phyloP scores from a whole-genome alignment of 768 basidiomycete genomes.

The Mrakia gelida region DNA sequence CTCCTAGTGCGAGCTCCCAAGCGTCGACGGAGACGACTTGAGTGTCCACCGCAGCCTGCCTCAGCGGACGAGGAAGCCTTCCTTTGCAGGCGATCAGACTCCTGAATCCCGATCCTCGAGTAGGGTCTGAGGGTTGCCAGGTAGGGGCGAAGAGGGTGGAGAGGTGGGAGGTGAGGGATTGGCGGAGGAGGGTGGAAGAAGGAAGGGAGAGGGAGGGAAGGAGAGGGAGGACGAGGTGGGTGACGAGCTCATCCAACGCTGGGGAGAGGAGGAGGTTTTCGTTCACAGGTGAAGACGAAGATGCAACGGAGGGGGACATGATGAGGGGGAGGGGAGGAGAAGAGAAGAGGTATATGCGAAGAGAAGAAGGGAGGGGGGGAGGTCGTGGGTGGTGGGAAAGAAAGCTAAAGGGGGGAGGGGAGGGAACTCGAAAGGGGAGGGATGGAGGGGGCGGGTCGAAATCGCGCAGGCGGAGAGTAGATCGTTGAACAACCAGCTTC shows the following conservation, averaged over 20 bases:
- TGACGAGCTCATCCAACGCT: constrained; percentile 11
- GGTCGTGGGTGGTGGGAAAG: neutral
- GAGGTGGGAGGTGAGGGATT: constrained; percentile 5
- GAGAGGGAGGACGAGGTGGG: constrained; percentile 23
- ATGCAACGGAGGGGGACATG: constrained; percentile 1
- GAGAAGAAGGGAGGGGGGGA: neutral
- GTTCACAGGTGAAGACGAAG: neutral
- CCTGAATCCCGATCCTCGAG: constrained; percentile 40
- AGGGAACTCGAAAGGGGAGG: no score
- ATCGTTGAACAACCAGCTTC: neutral
- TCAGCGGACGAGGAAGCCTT: constrained; percentile 38
- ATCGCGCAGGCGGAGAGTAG: no score
- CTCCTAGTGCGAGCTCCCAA: constrained; percentile 39
- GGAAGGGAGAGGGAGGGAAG: neutral
- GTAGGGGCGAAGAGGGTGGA: constrained; percentile 31
- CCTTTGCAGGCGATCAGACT: constrained; percentile 40
- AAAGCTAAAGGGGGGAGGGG: neutral
- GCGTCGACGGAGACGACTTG: constrained; percentile 34
- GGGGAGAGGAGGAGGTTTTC: neutral
- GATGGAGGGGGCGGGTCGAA: no score
- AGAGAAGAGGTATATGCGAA: neutral
- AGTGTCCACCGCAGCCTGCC: constrained; percentile 34
- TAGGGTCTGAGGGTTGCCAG: constrained; percentile 40
- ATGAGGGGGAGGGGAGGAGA: neutral
- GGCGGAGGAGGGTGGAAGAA: neutral